These are phyloP conservation scores for Venturia effusa DNA, from an alignment of 2,329 filamentous ascomycete species.

Conservation along the genomic window DNA sequence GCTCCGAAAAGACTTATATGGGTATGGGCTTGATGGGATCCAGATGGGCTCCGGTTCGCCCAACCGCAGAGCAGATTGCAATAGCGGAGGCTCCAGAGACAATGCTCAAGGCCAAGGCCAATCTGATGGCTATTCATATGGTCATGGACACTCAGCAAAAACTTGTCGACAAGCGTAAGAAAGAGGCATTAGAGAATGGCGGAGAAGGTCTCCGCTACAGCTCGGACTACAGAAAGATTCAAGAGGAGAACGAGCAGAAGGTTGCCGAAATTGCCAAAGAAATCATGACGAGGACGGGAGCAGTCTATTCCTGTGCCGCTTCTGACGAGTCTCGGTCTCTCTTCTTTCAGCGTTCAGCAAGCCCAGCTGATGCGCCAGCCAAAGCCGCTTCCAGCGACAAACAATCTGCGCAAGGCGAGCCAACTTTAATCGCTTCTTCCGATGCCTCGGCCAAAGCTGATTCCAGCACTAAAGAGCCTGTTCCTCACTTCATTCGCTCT, in stretches of 20 bases:
- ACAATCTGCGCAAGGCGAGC: background rate
- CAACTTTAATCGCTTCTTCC: background rate
- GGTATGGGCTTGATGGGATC: background rate
- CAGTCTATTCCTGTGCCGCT: background rate
- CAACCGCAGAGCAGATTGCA: background rate
- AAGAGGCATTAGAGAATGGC: background rate
- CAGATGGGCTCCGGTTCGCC: background rate
- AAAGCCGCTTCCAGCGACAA: background rate
- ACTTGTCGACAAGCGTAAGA: background rate
- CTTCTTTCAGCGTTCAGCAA: background rate
- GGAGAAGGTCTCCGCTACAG: background rate
- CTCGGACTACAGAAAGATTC: background rate
- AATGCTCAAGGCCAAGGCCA: background rate
- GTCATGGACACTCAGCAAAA: background rate
- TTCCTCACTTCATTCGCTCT: too few relatives aligned
- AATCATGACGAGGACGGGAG: background rate
- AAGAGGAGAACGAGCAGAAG: background rate
- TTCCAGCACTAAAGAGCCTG: background rate
- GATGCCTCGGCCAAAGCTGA: background rate
- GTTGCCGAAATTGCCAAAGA: background rate
- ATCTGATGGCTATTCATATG: background rate
- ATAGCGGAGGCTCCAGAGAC: background rate
- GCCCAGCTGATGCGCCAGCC: background rate
- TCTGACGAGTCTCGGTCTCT: background rate
- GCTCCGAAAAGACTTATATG: background rate